Percentiles rank a stretch among this genome's conserved stretches.
Evolutionary conservation across 1,284 basidiomycete species (phyloP).

Genomic region (Ustilago loliicola): DNA sequence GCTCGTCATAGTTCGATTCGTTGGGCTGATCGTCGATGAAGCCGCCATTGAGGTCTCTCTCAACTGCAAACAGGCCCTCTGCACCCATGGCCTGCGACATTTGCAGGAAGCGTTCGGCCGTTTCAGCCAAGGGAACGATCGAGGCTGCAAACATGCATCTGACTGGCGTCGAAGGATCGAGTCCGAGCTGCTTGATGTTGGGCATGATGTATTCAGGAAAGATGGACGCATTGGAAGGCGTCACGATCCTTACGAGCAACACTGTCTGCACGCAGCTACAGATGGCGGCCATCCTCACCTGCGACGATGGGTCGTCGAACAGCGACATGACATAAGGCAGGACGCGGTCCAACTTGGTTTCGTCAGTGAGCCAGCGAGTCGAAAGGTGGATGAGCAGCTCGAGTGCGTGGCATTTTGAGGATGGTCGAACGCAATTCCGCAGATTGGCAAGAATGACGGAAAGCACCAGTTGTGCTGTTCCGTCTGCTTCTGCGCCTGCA

Average conservation of each 20-base stretch:
- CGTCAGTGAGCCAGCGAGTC: conserved; percentile 84
- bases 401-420: conserved; percentile 85
- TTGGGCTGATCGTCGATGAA: conserved; percentile 52
- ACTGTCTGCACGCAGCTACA: conserved; percentile 87
- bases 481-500: conserved; percentile 74
- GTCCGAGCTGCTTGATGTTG: conserved; percentile 83
- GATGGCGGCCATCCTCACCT: conserved; percentile 79
- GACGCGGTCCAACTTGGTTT: conserved; percentile 93
- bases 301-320: conserved; percentile 84
- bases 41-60: conserved; percentile 79
- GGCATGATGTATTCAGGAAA: conserved; percentile 97
- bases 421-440: conserved; percentile 87
- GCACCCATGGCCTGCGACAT: conserved; percentile 90
- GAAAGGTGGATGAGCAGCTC: conserved; percentile 88
- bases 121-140: conserved; percentile 85
- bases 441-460: conserved; percentile 90
- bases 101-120: conserved; percentile 86
- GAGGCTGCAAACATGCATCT: conserved; percentile 89
- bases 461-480: conserved; percentile 82
- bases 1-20: conserved; percentile 57
- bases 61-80: conserved; percentile 80
- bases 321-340: conserved; percentile 91
- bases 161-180: conserved; percentile 88
- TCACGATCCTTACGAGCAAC: conserved; percentile 85
- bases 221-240: conserved; percentile 85